Evolutionary conservation across 345 rosid species (phyloP).

Genomic region (Gossypium ekmanianum): DNA sequence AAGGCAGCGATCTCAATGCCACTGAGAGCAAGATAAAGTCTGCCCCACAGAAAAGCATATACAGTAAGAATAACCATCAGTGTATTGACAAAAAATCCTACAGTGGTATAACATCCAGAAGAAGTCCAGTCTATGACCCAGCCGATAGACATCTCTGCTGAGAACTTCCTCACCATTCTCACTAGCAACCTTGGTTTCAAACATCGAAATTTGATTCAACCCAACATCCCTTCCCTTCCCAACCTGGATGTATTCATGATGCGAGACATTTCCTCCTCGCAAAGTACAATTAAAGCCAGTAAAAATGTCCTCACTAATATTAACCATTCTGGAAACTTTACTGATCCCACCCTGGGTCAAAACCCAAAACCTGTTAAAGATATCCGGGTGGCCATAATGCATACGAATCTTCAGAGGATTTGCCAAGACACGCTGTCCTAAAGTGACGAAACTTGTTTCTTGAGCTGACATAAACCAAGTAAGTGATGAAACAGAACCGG

Average conservation of each 20-base stretch:
- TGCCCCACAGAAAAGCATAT: constrained; percentile 91
- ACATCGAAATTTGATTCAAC: constrained; percentile 92
- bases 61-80: constrained; percentile 85
- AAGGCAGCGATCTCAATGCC: constrained; percentile 39
- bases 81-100: constrained; percentile 92
- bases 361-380: constrained; percentile 97
- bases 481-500: constrained; percentile 95
- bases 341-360: constrained; percentile 90
- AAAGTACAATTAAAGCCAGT: constrained; percentile 98
- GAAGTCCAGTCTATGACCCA: constrained; percentile 96
- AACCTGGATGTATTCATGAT: constrained; percentile 94
- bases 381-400: constrained; percentile 98
- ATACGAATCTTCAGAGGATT: constrained; percentile 89
- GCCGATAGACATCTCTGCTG: constrained; percentile 92
- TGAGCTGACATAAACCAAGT: constrained; percentile 93
- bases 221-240: constrained; percentile 99
- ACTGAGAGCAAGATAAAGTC: constrained; percentile 85
- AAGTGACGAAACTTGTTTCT: constrained; percentile 86
- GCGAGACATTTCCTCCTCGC: constrained; percentile 95
- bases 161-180: constrained; percentile 97
- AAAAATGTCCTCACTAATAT: constrained; percentile 97
- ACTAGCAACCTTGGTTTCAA: constrained; percentile 98
- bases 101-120: constrained; percentile 95
- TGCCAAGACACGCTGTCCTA: constrained; percentile 96
- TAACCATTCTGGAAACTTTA: constrained; percentile 91